A percentile compares a stretch with the other conserved stretches of the same genome.
Evolutionary conservation across 1,284 basidiomycete species (phyloP).

Genomic region (Ustilago tritici): DNA sequence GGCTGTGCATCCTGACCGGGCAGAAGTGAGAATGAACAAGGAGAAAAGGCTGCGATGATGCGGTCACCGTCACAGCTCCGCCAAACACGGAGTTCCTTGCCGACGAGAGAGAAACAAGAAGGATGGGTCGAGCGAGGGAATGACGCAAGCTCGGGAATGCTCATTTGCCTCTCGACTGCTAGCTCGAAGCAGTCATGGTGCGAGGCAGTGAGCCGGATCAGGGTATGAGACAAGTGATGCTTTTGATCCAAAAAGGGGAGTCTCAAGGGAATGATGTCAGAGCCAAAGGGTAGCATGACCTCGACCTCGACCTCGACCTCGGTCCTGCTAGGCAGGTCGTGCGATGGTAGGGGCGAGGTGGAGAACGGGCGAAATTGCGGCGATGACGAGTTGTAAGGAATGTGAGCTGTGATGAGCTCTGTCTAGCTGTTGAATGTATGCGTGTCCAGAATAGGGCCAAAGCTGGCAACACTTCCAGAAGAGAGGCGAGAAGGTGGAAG

Average conservation of each 20-base stretch:
- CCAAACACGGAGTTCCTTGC: not conserved
- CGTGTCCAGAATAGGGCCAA: slow-evolving; percentile 5
- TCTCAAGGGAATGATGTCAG: slow-evolving; percentile 17
- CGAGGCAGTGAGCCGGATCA: not conserved
- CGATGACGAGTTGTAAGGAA: not conserved
- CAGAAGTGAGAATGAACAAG: not conserved
- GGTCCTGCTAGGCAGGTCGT: no score
- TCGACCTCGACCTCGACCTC: not conserved
- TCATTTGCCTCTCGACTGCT: not conserved
- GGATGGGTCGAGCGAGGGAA: not conserved
- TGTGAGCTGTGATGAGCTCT: slow-evolving; percentile 6
- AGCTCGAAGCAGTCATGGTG: not conserved
- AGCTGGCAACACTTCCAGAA: not conserved
- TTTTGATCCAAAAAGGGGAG: not conserved
- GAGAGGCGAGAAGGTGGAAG: not conserved
- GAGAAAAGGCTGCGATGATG: not conserved
- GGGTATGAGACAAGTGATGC: no score
- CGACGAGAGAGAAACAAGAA: not conserved
- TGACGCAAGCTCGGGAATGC: slow-evolving; percentile 13
- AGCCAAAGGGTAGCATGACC: slow-evolving; percentile 13
- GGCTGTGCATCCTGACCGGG: not conserved
- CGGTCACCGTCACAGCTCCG: slow-evolving; percentile 9
- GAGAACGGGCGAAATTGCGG: not conserved
- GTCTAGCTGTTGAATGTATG: not conserved
- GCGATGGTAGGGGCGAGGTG: no score